Evolutionary conservation across 2,329 filamentous ascomycete genomes (phyloP).

Genomic region (Diplodia seriata): DNA sequence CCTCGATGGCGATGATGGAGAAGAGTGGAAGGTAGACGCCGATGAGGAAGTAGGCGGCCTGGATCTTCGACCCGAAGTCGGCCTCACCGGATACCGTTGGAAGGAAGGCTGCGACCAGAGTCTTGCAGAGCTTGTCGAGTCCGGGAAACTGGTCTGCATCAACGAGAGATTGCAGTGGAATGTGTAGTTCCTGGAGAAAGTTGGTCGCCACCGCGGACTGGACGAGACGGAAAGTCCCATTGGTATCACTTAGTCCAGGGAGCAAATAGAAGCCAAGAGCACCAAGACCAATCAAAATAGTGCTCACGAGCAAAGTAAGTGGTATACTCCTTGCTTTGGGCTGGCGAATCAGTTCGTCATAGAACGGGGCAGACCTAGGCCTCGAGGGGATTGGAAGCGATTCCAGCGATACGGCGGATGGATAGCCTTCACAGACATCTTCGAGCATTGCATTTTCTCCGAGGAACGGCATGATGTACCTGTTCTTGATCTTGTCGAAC

Average conservation of each 20-base stretch:
- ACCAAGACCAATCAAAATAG: neutral
- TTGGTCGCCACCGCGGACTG: neutral
- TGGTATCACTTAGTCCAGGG: neutral
- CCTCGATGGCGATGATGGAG: constrained; percentile 6
- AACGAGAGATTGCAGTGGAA: neutral
- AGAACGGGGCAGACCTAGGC: neutral
- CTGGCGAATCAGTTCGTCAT: neutral
- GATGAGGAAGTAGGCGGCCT: neutral
- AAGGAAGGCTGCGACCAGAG: neutral
- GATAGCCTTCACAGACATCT: neutral
- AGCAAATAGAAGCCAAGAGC: neutral
- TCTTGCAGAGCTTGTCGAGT: neutral
- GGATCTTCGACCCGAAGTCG: neutral
- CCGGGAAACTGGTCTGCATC: neutral
- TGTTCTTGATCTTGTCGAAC: neutral
- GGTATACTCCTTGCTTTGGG: neutral
- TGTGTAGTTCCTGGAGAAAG: neutral
- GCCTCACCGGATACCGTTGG: neutral
- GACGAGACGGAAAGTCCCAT: neutral
- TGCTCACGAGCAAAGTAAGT: neutral
- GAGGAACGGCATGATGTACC: neutral
- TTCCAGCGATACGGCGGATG: neutral
- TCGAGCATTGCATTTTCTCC: neutral
- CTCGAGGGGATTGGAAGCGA: neutral
- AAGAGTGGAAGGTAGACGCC: neutral